phyloP scores from a whole-genome alignment of 306 rosid genomes.

The Casuarina cunninghamiana region DNA sequence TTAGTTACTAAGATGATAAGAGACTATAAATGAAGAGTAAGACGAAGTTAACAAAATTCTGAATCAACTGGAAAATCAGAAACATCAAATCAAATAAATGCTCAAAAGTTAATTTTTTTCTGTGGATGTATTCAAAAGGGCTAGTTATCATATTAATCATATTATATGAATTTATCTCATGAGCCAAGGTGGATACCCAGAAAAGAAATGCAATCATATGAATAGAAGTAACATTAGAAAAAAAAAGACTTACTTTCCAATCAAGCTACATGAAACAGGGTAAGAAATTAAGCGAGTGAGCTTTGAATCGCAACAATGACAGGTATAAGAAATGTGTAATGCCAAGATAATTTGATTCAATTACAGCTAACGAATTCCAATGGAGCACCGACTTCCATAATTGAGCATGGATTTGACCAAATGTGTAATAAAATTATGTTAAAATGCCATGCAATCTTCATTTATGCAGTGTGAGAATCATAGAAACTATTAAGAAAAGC shows the following conservation, averaged over 20 bases:
- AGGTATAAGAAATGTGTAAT: not conserved
- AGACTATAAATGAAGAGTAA: conserved; percentile 9
- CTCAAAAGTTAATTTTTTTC: not conserved
- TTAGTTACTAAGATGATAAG: conserved; percentile 17
- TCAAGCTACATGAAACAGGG: not conserved
- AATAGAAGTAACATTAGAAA: not conserved
- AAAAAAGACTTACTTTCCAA: not conserved
- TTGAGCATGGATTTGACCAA: not conserved
- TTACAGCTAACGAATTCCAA: not conserved
- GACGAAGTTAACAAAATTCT: conserved; percentile 9
- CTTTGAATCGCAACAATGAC: not conserved
- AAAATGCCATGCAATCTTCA: not conserved
- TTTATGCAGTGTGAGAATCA: not conserved
- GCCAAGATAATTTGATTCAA: not conserved
- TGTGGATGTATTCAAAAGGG: not conserved
- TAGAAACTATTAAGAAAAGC: not conserved
- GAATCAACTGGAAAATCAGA: conserved; percentile 2
- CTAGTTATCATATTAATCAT: not conserved
- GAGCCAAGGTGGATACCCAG: not conserved
- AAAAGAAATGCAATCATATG: not conserved
- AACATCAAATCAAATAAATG: not conserved
- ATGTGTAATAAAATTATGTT: too few species aligned
- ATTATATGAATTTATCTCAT: not conserved
- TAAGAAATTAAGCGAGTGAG: not conserved
- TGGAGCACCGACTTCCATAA: not conserved